Evolutionary conservation across 2,329 filamentous ascomycete genomes (phyloP), one percentile per base, ranked within the genome.

Genomic region (Knoxdaviesia capensis): DNA sequence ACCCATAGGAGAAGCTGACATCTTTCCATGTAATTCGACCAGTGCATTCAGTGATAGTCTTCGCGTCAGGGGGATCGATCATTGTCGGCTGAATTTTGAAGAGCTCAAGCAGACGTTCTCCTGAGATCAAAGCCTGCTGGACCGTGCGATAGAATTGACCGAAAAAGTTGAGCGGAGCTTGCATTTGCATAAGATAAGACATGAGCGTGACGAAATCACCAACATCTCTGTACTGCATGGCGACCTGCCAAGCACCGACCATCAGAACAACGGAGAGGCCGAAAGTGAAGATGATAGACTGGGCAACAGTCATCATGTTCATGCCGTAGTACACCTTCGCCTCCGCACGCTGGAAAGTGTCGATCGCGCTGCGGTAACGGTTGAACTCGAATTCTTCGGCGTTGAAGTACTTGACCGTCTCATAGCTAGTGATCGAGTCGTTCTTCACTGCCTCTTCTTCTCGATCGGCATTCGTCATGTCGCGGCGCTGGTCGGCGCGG

Each of bases 401-500:
- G 51, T 88, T 88, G 66, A 90, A 90, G 53, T 88, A 88, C 56
- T 88, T 90, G 55, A 88, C 83, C 2, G 82, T 88, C 62, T 98
- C 90, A 57, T 96, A 98, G n/a, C 86, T 93, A 47, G 90, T 86
- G 65, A 98, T 90, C 0, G 90, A 96, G 58, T 98, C 90, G 55
- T 94, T 96, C 61, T 96, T 96, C 50, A 96, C 86, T 6, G 90
- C 90, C 59, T 94, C 88, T 60, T 94, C 86, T 60, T 94, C 86
- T 48, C 90, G 74, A 50, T 90, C 86, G 9, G 86, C 84, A 55
- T 94, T 96, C 41, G 88, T 88, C 80, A 94, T 94, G 53, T 88
- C 75, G 46, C 90, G 74, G 51, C 90, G 77, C 52, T 94, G 84
- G 52, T 93, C 84, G 6, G 87, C 84, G 51, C 90, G 74, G 64